Base-by-base conservation (phyloP, 768 basidiomycete genomes). In the Pulveroboletus sp. region DNA sequence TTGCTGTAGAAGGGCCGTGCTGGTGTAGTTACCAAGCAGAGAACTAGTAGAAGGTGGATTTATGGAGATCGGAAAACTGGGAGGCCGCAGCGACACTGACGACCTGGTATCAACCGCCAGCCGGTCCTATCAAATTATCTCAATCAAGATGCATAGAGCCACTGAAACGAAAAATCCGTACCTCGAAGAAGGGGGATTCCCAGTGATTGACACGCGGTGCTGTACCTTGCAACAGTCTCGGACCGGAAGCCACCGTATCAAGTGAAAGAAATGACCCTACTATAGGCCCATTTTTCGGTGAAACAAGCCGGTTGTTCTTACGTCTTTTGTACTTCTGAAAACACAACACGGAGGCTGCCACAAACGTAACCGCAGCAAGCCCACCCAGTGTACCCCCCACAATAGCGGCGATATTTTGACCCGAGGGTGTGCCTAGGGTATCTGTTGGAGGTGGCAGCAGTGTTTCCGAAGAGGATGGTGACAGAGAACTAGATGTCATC, bases 361-460 rank as follows among this genome's bases (percentile, higher is more conserved):
- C 34, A 17, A 58, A 19, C 7, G 6, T 32, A 13, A 60, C 8
- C 1, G 44, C 40, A 16, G 29, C 29, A 21, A 43, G 13, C 0
- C 39, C 55, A 2, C 55, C 55, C 2, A 53, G 21, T 10, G 27
- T 24, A 7, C 49, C 53, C 19, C 58, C 53, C 9, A 47, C 25
- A 12, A 56, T 56, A 16, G 35, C 45, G 0, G 49, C 36, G 6
- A n/a, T 23, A 34, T 40, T 36, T 40, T n/a, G 8, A 32, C 27
- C 11, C 8, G 44, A 38, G 2, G 43, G 17, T 12, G 41, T n/a
- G 11, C 2, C 24, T 43, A 21, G 23, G 6, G 24, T n/a, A n/a
- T n/a, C n/a, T 21, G 16, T 29, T 12, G 33, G 19, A 11, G 20
- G 38, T 27, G 54, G 12, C 13, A 25, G 41, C 20, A 44, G 5